Base-by-base conservation (phyloP, 176 grass and related monocot genomes). In the Pontederia crassipes region DNA sequence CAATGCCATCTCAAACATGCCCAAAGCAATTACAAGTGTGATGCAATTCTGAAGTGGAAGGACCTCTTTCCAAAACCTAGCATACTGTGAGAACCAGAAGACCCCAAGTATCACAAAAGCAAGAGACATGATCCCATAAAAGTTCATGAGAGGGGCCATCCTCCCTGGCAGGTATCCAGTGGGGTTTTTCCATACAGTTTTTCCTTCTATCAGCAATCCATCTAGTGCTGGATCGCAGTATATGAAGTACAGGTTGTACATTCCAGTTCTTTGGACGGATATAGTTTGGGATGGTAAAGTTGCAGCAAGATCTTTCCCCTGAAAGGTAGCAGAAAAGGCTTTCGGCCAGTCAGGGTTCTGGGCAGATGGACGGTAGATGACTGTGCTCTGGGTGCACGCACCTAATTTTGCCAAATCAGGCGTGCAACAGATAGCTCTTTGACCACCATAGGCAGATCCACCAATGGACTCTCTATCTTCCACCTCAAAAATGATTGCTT, bases 11-110 rank as follows among this genome's bases (percentile, higher is more conserved):
- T 98, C 94, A 67, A 98, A 74, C 94, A 98, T 98, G 55, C 94
- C 94, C 54, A 98, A 74, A 58, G 93, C 83, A 59, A 98, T 98
- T 46, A 98, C 94, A 48, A 98, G 28, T 61, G 94, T 98, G 68
- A 98, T 98, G 79, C 94, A 98, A 74, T 98, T 98, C 78, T 98
- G 94, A 65, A 98, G 87, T 52, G 94, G 88, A 81, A 98, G 84
- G 68, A 98, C 79, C 68, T 98, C 94, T 49, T 65, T 85, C 94
- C 94, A 98, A 67, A 85, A 98, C 62, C 86, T 98, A 62, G 81
- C 81, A 71, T 98, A 98, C 61, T 98, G 94, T 72, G 80, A 89
- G 69, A 98, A 98, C 94, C 94, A 98, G 81, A 74, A 98, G 54
- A 98, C 45, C 14, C 88, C 94, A 66, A 98, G 81, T 62, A 93